Conservation (phyloP, 441 rosid genomes). For the Hura crepitans region DNA sequence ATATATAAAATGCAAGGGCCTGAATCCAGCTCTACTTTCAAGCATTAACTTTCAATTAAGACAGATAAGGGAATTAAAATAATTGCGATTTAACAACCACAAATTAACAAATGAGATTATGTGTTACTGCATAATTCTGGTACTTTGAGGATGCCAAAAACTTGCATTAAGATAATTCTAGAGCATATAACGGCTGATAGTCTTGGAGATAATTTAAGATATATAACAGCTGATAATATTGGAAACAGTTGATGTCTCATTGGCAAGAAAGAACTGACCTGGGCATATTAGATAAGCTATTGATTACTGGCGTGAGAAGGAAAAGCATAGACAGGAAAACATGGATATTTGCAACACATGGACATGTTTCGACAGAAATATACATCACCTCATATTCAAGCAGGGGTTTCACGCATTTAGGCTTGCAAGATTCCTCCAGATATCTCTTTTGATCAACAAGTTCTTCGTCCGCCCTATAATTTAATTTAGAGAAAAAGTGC, state of each 20-base stretch:
- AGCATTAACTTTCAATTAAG: too few relatives aligned
- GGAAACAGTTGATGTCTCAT: background rate
- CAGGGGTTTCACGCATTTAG: conserved; percentile 52
- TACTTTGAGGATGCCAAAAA: too few relatives aligned
- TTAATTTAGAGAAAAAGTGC: background rate
- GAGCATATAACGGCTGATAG: background rate
- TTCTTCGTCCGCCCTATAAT: conserved; percentile 55
- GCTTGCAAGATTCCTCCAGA: conserved; percentile 54
- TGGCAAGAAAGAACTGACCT: background rate
- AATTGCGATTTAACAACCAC: too few relatives aligned
- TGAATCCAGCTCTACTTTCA: too few relatives aligned
- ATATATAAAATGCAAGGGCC: too few relatives aligned
- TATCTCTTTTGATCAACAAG: conserved; percentile 48
- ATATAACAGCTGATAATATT: background rate
- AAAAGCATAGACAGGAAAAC: background rate
- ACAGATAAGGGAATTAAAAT: too few relatives aligned
- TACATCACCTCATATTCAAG: conserved; percentile 46
- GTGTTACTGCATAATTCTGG: too few relatives aligned
- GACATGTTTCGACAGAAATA: background rate
- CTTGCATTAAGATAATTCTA: background rate
- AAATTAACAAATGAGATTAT: too few relatives aligned
- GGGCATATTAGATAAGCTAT: background rate
- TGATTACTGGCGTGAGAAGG: background rate
- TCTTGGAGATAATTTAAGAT: background rate
- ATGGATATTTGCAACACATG: background rate